phyloP scores from a whole-genome alignment of 116 monocot species.

The Posidonia oceanica region DNA sequence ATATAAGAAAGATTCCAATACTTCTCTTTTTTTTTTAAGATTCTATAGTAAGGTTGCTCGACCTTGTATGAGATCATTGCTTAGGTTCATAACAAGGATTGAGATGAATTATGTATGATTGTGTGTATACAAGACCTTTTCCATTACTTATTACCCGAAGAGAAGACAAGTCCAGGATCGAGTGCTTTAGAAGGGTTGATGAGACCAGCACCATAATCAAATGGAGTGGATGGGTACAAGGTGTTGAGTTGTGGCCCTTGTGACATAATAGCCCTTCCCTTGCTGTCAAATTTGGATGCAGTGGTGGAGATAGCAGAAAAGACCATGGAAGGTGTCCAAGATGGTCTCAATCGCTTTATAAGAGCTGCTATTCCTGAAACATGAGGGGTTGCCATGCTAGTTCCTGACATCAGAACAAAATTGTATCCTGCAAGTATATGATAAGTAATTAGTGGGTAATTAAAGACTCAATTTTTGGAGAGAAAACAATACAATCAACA shows the following conservation, averaged over 20 bases:
- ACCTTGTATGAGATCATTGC: no score
- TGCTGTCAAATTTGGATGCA: conserved; percentile 24
- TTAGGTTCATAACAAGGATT: no score
- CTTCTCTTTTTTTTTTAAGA: not conserved
- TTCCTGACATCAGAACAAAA: conserved; percentile 77
- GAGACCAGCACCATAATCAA: conserved; percentile 64
- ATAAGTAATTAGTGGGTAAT: no score
- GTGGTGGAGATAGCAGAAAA: conserved; percentile 64
- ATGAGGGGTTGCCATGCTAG: conserved; percentile 86
- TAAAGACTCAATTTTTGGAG: no score
- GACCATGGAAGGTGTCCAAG: conserved; percentile 65
- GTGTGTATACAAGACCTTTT: not conserved
- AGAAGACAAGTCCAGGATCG: conserved; percentile 62
- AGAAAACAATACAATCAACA: no score
- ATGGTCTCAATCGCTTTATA: conserved; percentile 39
- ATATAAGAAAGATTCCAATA: no score
- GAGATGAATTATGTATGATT: not conserved
- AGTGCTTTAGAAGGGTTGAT: conserved; percentile 47
- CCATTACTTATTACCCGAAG: conserved; percentile 27
- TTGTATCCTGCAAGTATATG: conserved; percentile 14
- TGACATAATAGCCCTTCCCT: conserved; percentile 38
- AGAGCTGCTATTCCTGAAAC: conserved; percentile 64
- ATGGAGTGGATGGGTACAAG: conserved; percentile 44
- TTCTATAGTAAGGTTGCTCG: no score
- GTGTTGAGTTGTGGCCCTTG: conserved; percentile 22